Evolutionary conservation across 768 basidiomycete species (phyloP).

Genomic region (Mycena galericulata): DNA sequence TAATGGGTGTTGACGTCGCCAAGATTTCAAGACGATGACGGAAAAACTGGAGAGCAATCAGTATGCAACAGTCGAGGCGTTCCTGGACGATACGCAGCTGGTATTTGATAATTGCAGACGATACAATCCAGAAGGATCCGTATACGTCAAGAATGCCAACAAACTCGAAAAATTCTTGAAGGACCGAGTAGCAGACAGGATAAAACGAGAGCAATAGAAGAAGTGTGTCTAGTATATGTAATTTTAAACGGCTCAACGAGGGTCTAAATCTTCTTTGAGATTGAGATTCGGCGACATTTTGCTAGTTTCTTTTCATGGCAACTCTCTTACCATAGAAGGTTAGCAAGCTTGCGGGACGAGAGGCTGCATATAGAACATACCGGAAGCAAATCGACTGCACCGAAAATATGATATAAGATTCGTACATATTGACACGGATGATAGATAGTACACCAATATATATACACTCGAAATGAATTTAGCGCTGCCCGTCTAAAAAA

Average conservation of each 20-base stretch:
- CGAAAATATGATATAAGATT: too few species aligned
- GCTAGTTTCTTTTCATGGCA: too few species aligned
- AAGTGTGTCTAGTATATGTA: not conserved
- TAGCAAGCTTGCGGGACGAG: too few species aligned
- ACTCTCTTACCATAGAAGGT: too few species aligned
- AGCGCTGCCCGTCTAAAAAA: conserved; percentile 69
- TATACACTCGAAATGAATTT: conserved; percentile 38
- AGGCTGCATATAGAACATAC: too few species aligned
- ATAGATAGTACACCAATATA: too few species aligned
- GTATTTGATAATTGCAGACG: conserved; percentile 90
- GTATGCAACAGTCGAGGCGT: conserved; percentile 79
- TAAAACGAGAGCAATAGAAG: conserved; percentile 42
- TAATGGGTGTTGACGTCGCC: not conserved
- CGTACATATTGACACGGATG: too few species aligned
- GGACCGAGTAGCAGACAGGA: conserved; percentile 56
- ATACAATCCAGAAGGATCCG: conserved; percentile 86
- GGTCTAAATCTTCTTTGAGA: too few species aligned
- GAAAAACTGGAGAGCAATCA: conserved; percentile 91
- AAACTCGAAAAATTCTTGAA: conserved; percentile 85
- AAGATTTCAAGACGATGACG: conserved; percentile 90
- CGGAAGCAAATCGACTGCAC: too few species aligned
- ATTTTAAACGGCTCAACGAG: too few species aligned
- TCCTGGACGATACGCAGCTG: conserved; percentile 83
- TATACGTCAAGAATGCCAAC: conserved; percentile 88
- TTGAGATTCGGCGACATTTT: too few species aligned